A percentile compares a stretch with the other conserved stretches of the same genome.
These are phyloP conservation scores for Kingdonia uniflora DNA, from an alignment of 164 flowering plant genomes.

Conservation along the genomic window DNA sequence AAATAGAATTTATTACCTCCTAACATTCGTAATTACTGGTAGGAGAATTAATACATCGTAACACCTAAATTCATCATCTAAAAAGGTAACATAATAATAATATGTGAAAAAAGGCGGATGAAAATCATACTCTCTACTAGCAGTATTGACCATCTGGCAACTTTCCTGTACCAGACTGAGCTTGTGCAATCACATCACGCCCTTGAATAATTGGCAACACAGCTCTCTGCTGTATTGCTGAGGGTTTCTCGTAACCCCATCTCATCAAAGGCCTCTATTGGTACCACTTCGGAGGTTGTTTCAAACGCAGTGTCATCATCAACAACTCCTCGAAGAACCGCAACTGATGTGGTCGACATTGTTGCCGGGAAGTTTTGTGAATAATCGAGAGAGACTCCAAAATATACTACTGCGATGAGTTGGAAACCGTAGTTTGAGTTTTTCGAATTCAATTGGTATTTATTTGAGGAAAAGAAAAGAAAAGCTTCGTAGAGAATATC, in stretches of 20 bases:
- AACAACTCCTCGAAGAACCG: no score
- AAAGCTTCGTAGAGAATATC: no score
- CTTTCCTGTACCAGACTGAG: slow-evolving; percentile 88
- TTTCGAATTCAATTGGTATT: no score
- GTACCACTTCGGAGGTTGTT: slow-evolving; percentile 57
- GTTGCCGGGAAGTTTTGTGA: no score
- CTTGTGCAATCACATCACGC: slow-evolving; percentile 86
- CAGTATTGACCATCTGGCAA: slow-evolving; percentile 68
- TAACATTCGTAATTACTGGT: no score
- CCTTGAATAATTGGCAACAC: slow-evolving; percentile 67
- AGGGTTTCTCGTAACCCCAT: slow-evolving; percentile 92
- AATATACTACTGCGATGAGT: no score
- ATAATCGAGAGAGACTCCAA: no score
- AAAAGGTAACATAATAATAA: not conserved
- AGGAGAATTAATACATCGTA: no score
- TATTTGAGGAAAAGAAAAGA: no score
- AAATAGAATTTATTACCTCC: no score
- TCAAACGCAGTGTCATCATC: slow-evolving; percentile 54
- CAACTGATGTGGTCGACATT: no score
- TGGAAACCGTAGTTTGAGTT: no score
- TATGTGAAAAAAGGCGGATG: not conserved
- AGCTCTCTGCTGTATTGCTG: slow-evolving; percentile 82
- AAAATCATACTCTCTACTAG: slow-evolving; percentile 41
- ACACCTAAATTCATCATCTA: not conserved
- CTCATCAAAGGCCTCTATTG: slow-evolving; percentile 44